Evolutionary conservation across 331 rosid genomes (phyloP), one percentile per base, ranked within the genome.

Genomic region (Malus hybrid): DNA sequence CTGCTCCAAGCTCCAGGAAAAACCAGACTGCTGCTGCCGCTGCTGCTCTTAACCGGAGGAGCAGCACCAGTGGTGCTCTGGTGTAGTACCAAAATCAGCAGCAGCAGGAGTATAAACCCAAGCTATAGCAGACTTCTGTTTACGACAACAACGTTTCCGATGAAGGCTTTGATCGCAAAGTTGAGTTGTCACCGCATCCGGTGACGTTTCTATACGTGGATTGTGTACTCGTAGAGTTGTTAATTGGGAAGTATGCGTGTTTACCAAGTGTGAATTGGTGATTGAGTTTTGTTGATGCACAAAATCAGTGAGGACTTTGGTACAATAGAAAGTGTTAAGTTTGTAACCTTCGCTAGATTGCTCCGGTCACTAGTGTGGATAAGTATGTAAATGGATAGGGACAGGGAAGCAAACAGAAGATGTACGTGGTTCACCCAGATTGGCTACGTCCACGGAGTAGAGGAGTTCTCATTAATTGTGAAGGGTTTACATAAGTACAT

Each of bases 121-220:
- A 63, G 63, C 42, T 79, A 72, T 87, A 83, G 63, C 79, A 20
- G 65, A 84, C 77, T 63, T 84, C 91, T 56, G 87, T 92, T 30
- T 87, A 42, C 20, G 87, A 81, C 72, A 89, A 75, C 68, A 77
- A 9, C 22, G 60, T 81, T 80, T 84, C 88, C 16, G 90, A 81
- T 73, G 89, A 86, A 15, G 86, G 85, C 7, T 85, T 86, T 68
- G 83, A 82, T 76, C 84, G 74, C 68, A 86, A 87, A 67, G 67
- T 81, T 7, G 85, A 92, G 39, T 70, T 68, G 44, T 72, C 85
- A 10, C 70, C 81, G 7, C 75, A 61, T 29, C 63, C 80, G 70
- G 93, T 91, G 72, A 76, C 85, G 53, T 76, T 63, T 24, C 6
- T 28, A 10, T 9, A 52, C 10, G 63, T 26, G 11, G 5, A 5